Conservation (phyloP, 306 rosid species). For the Quercus bicolor region DNA sequence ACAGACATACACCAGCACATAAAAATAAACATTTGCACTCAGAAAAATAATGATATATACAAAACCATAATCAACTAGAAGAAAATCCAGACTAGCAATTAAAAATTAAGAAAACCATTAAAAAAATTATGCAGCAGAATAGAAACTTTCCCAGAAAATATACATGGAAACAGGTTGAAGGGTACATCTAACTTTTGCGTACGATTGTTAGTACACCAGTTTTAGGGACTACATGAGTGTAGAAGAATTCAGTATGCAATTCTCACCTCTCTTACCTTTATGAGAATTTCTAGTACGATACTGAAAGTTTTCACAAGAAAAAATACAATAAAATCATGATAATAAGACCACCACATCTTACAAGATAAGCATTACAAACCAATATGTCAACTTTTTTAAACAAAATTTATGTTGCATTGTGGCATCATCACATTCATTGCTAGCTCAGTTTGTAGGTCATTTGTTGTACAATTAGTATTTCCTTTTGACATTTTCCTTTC, state of each 20-base stretch:
- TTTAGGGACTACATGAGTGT: not conserved
- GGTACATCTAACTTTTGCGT: not conserved
- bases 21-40: not conserved
- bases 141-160: not conserved
- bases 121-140: not conserved
- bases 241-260: not conserved
- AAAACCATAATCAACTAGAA: not conserved
- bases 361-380: no score
- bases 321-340: not conserved
- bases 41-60: not conserved
- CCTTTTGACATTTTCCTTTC: no score
- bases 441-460: no score
- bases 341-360: not conserved
- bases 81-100: not conserved
- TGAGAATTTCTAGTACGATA: not conserved
- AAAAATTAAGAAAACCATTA: not conserved
- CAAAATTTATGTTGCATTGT: no score
- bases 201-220: not conserved
- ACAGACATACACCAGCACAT: not conserved
- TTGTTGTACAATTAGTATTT: no score
- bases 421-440: no score
- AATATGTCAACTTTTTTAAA: no score
- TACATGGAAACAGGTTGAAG: not conserved
- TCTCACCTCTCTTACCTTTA: not conserved
- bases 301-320: not conserved